Evolutionary conservation across 345 rosid species (phyloP), one percentile per base, ranked within the genome.

Genomic region (Gossypium ekmanianum): DNA sequence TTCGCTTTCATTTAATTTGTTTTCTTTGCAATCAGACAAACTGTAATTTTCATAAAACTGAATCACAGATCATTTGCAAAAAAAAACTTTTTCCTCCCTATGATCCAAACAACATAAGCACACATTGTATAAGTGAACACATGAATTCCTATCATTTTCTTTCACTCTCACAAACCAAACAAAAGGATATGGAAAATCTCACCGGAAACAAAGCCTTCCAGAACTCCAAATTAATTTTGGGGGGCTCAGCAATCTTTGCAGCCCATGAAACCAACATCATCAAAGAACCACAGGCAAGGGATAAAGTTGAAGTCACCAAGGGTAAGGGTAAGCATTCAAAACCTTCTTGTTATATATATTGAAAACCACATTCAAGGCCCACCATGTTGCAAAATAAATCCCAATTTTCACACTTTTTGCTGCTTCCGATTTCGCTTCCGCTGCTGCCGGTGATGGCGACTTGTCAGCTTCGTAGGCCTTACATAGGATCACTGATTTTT

Each of bases 311-410:
- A n/a, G 99, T 95, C 76, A 85, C 99, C 99, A 95, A 6, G 99
- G 99, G 56, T 88, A 95, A 51, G 99, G 98, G 50, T 81, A 95
- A 18, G 92, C 99, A 86, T 95, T 95, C 87, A 95, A 80, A 12
- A 91, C 98, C 88, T 95, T 95, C 90, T 95, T 95, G 86, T 95
- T 95, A 75, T 95, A 95, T 16, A 95, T 95, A 74, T 95, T 95
- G 82, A 95, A 95, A 34, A 95, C 94, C 56, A 95, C 99, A 76
- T 95, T 95, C 86, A 95, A 77, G 56, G 97, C 93, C 99, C 99
- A 95, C 99, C 99, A 95, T 10, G 92, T 88, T 12, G 99, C 99
- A 74, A 95, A 95, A 81, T 91, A 95, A 59, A 88, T 70, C 74
- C 97, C 96, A 72, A 95, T 93, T 87, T 89, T 95, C 68, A 82